Evolutionary conservation across 1,284 basidiomycete genomes (phyloP).

Genomic region (Phenoliferia sp.): DNA sequence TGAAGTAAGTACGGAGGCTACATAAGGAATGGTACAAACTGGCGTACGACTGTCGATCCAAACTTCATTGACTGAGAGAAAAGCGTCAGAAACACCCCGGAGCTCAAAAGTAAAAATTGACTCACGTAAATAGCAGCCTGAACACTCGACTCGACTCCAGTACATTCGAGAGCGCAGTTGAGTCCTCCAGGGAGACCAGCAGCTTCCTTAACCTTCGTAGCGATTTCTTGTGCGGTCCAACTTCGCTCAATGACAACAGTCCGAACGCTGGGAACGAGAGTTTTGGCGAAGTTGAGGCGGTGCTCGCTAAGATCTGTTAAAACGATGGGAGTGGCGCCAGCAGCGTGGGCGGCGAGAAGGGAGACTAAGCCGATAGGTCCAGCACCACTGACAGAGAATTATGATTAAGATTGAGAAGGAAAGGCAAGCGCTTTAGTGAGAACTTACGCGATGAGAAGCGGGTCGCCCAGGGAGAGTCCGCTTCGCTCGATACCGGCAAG

Average conservation of each 20-base stretch:
- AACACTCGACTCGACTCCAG: slow-evolving; percentile 81
- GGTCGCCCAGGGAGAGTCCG: slow-evolving; percentile 48
- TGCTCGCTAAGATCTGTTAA: slow-evolving; percentile 50
- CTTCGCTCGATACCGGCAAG: slow-evolving; percentile 52
- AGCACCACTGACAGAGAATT: slow-evolving; percentile 44
- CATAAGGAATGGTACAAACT: not conserved
- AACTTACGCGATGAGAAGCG: slow-evolving; percentile 21
- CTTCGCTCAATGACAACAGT: slow-evolving; percentile 43
- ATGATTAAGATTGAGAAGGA: not conserved
- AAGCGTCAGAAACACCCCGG: not conserved
- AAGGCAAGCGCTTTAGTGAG: not conserved
- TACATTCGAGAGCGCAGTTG: slow-evolving; percentile 62
- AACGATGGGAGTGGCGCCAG: slow-evolving; percentile 52
- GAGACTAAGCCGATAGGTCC: slow-evolving; percentile 53
- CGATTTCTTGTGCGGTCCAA: slow-evolving; percentile 38
- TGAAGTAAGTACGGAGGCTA: not conserved
- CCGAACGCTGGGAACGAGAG: slow-evolving; percentile 47
- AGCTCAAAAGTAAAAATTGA: not conserved
- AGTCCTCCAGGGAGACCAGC: slow-evolving; percentile 38
- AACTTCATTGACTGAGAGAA: not conserved
- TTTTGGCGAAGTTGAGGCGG: slow-evolving; percentile 51
- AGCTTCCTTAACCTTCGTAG: slow-evolving; percentile 40
- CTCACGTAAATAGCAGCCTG: slow-evolving; percentile 64
- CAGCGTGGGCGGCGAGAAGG: slow-evolving; percentile 49
- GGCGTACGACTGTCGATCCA: not conserved